These are phyloP conservation scores for Aspergillus intermedius DNA, from an alignment of 2,329 filamentous ascomycete species.

Conservation along the genomic window DNA sequence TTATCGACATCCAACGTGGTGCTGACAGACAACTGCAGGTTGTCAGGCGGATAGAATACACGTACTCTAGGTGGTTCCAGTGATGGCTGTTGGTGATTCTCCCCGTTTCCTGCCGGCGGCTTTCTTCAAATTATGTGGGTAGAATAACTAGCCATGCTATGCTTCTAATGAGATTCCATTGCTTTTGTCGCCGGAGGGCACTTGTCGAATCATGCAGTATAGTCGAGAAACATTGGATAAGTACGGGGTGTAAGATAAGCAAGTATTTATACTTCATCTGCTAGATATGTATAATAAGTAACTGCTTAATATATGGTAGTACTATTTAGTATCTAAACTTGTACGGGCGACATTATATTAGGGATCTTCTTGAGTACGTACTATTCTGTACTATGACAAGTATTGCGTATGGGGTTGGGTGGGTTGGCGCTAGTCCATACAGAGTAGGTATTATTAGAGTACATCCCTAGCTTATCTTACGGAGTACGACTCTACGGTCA, in stretches of 20 bases:
- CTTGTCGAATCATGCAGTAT: too few relatives aligned
- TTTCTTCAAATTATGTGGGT: too few relatives aligned
- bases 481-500: constrained; percentile 5
- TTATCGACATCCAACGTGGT: constrained; percentile 72
- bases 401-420: neutral
- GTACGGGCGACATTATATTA: neutral
- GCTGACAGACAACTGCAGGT: constrained; percentile 72
- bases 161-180: too few relatives aligned
- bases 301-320: too few relatives aligned
- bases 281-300: too few relatives aligned
- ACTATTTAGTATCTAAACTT: neutral
- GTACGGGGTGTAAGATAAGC: too few relatives aligned
- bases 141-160: too few relatives aligned
- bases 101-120: too few relatives aligned
- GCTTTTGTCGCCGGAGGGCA: too few relatives aligned
- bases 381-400: neutral
- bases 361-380: neutral
- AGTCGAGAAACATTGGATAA: too few relatives aligned
- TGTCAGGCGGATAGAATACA: constrained; percentile 80
- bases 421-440: neutral
- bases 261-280: too few relatives aligned
- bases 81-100: constrained; percentile 1
- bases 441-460: constrained; percentile 2
- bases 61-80: constrained; percentile 69
- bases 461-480: constrained; percentile 10